Evolutionary conservation across 495 filamentous ascomycete species (phyloP).

Genomic region (Penicillium desertorum): DNA sequence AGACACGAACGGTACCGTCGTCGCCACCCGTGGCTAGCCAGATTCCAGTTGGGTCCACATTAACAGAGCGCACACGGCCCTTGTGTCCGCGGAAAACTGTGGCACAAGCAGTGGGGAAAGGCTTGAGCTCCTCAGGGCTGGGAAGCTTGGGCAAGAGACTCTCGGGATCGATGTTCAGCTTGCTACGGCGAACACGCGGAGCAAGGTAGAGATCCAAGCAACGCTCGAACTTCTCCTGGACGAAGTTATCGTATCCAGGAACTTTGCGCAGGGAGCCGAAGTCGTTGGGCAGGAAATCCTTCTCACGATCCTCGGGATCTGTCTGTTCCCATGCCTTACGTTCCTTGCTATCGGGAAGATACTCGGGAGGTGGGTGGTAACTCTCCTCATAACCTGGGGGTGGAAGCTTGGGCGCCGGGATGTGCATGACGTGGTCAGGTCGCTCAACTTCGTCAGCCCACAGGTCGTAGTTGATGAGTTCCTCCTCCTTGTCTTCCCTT

Average conservation of each 20-base stretch:
- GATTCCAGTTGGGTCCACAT: slow-evolving; percentile 72
- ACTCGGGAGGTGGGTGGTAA: slow-evolving; percentile 96
- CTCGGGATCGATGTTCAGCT: slow-evolving; percentile 94
- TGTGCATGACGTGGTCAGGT: slow-evolving; percentile 87
- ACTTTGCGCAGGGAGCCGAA: slow-evolving; percentile 84
- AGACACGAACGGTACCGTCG: slow-evolving; percentile 88
- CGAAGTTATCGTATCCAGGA: slow-evolving; percentile 84
- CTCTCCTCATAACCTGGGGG: slow-evolving; percentile 93
- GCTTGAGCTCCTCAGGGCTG: slow-evolving; percentile 86
- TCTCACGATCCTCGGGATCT: slow-evolving; percentile 88
- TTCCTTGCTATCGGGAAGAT: slow-evolving; percentile 82
- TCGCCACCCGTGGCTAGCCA: slow-evolving; percentile 91
- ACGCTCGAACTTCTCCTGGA: slow-evolving; percentile 94
- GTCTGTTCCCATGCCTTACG: slow-evolving; percentile 82
- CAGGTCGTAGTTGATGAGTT: slow-evolving; percentile 79
- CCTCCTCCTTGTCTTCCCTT: slow-evolving; percentile 65
- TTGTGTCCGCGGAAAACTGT: slow-evolving; percentile 85
- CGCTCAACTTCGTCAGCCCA: slow-evolving; percentile 88
- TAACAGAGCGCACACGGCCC: slow-evolving; percentile 79
- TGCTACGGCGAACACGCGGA: slow-evolving; percentile 85
- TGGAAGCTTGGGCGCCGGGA: slow-evolving; percentile 92
- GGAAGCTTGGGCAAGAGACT: slow-evolving; percentile 92
- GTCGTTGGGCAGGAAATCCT: slow-evolving; percentile 80
- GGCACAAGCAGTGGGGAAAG: slow-evolving; percentile 86
- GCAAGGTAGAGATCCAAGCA: slow-evolving; percentile 95